These are phyloP conservation scores for Kluyveromyces lactis DNA, from an alignment of 805 yeast genomes.

Conservation along the genomic window DNA sequence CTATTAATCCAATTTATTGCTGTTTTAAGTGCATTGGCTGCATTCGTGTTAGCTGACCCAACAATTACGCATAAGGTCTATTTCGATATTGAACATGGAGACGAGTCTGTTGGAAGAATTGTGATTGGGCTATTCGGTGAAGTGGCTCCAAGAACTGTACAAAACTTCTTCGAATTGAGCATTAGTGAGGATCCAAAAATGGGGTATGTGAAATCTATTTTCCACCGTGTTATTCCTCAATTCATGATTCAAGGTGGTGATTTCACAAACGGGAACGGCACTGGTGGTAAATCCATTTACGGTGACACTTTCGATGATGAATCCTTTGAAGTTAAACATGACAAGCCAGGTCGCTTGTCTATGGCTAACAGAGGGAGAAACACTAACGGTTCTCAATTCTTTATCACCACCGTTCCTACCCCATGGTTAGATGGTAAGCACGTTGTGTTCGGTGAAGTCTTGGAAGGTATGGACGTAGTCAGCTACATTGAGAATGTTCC, in stretches of 20 bases:
- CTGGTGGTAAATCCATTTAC: constrained; percentile 69
- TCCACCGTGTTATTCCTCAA: constrained; percentile 65
- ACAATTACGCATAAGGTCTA: constrained; percentile 67
- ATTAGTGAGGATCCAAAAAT: constrained; percentile 64
- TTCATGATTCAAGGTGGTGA: constrained; percentile 83
- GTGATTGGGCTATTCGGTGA: constrained; percentile 83
- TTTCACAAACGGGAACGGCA: constrained; percentile 60
- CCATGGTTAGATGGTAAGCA: constrained; percentile 91
- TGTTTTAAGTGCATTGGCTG: constrained; percentile 11
- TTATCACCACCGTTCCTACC: constrained; percentile 77
- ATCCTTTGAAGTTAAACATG: constrained; percentile 59
- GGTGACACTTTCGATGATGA: constrained; percentile 63
- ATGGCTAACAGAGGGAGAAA: constrained; percentile 77
- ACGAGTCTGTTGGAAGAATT: constrained; percentile 66
- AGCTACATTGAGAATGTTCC: constrained; percentile 62
- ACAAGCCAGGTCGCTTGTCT: constrained; percentile 58
- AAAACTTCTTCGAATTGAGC: constrained; percentile 76
- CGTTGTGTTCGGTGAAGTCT: constrained; percentile 93
- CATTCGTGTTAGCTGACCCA: constrained; percentile 22
- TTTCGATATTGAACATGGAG: constrained; percentile 82
- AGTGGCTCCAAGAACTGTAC: constrained; percentile 80
- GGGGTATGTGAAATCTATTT: constrained; percentile 53
- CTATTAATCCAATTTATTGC: constrained; percentile 9
- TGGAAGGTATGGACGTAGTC: constrained; percentile 81
- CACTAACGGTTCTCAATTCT: constrained; percentile 91